These are phyloP conservation scores for Globisporangium yorkense DNA, from an alignment of 352 stramenopile genomes.

Conservation along the genomic window DNA sequence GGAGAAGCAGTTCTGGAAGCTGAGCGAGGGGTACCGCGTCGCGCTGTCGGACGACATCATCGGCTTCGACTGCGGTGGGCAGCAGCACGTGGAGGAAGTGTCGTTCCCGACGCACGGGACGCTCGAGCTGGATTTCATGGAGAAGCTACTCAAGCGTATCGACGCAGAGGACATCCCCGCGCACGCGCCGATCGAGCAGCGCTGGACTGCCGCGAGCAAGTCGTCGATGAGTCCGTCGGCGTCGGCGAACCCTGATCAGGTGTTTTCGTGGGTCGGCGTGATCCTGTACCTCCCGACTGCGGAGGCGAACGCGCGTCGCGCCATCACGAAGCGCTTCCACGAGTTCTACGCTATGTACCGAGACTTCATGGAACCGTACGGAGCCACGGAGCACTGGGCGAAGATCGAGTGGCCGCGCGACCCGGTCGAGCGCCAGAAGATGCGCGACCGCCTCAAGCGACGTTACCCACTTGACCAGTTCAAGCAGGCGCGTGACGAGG, in stretches of 20 bases:
- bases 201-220: conserved; percentile 91
- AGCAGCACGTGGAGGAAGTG: conserved; percentile 98
- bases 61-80: conserved; percentile 98
- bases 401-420: conserved; percentile 92
- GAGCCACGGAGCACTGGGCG: conserved; percentile 93
- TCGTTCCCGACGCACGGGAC: conserved; percentile 86
- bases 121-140: conserved; percentile 92
- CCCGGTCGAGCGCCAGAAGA: conserved; percentile 35
- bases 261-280: conserved; percentile 97
- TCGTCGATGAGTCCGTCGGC: conserved; percentile 92
- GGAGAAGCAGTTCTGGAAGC: conserved; percentile 96
- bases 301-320: conserved; percentile 36
- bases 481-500: conserved; percentile 79
- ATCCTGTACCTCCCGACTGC: conserved; percentile 95
- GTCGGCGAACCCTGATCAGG: conserved; percentile 48
- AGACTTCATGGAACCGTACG: conserved; percentile 86
- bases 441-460: conserved; percentile 59
- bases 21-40: conserved; percentile 88
- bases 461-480: conserved; percentile 90
- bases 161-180: conserved; percentile 91
- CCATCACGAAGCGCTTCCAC: conserved; percentile 91
- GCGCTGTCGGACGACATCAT: conserved; percentile 94
- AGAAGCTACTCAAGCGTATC: conserved; percentile 90
- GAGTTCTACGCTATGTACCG: conserved; percentile 90
- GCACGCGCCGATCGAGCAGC: conserved; percentile 97